Conservation (phyloP, 768 basidiomycete species). For the Infundibulicybe gibba region DNA sequence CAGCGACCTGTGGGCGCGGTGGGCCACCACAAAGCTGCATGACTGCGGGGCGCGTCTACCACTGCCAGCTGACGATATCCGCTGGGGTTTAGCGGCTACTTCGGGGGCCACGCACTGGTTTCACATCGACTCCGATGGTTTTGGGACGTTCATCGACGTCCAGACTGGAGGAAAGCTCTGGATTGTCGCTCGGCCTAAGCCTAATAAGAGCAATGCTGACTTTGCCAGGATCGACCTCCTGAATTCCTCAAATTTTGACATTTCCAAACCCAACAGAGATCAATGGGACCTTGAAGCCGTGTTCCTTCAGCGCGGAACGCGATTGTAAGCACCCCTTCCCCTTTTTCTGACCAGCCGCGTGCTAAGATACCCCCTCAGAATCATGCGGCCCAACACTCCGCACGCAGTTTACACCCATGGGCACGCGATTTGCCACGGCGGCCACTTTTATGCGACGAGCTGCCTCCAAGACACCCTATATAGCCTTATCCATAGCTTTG, state of each 20-base stretch:
- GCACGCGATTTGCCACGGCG: too few species aligned
- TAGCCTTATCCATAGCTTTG: too few species aligned
- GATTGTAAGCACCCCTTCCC: too few species aligned
- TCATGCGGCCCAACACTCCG: too few species aligned
- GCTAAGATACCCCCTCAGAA: too few species aligned
- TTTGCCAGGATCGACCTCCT: neutral
- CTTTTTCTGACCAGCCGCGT: too few species aligned
- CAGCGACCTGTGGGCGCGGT: neutral
- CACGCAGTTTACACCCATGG: too few species aligned
- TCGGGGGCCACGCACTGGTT: constrained; percentile 5
- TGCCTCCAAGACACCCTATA: too few species aligned
- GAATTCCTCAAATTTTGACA: too few species aligned
- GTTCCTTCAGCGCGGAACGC: too few species aligned
- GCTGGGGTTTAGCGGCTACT: constrained; percentile 12
- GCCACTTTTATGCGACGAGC: too few species aligned
- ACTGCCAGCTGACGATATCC: constrained; percentile 5
- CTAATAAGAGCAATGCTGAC: too few species aligned
- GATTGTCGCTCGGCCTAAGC: constrained; percentile 5
- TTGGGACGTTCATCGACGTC: constrained; percentile 7
- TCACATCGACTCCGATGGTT: constrained; percentile 14
- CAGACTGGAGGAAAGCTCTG: constrained; percentile 11
- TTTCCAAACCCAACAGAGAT: neutral
- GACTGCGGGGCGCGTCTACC: neutral
- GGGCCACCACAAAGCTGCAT: neutral
- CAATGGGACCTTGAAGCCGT: constrained; percentile 4